A percentile compares a stretch with the other conserved stretches of the same genome.
These are phyloP conservation scores for Aureobasidium sp. DNA, from an alignment of 2,329 filamentous ascomycete species.

Conservation along the genomic window DNA sequence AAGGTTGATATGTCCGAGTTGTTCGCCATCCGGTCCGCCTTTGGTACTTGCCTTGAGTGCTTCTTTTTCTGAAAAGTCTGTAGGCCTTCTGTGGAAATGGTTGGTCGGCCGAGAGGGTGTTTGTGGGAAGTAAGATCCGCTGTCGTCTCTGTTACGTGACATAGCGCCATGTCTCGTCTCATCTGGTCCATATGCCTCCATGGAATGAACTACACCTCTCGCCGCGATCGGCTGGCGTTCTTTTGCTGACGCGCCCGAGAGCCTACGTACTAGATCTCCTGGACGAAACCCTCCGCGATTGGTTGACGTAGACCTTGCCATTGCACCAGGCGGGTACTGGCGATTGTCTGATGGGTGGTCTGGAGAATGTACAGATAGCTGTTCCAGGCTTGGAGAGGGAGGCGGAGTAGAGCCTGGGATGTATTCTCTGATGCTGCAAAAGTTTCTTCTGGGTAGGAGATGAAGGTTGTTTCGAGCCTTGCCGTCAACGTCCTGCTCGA, in stretches of 20 bases:
- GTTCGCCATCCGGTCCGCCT: conserved; percentile 47
- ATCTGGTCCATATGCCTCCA: neutral
- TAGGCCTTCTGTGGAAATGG: conserved; percentile 37
- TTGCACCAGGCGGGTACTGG: conserved; percentile 24
- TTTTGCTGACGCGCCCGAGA: conserved; percentile 26
- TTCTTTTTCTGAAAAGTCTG: conserved; percentile 33
- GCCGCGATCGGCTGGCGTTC: conserved; percentile 12
- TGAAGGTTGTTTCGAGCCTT: conserved; percentile 86
- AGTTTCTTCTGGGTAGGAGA: conserved; percentile 82
- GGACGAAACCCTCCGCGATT: conserved; percentile 26
- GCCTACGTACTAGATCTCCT: conserved; percentile 33
- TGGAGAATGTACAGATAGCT: neutral
- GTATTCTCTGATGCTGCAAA: conserved; percentile 87
- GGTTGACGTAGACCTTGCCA: conserved; percentile 26
- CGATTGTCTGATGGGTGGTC: conserved; percentile 11
- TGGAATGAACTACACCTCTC: conserved; percentile 15
- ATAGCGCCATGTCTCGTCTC: neutral
- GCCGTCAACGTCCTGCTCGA: conserved; percentile 79
- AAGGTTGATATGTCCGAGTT: conserved; percentile 57
- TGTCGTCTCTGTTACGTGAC: neutral
- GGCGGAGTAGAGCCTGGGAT: conserved; percentile 67
- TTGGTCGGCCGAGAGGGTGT: conserved; percentile 23
- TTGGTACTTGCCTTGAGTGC: conserved; percentile 26
- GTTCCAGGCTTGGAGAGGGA: conserved; percentile 47
- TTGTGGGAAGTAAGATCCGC: conserved; percentile 13